A percentile compares a stretch with the other conserved stretches of the same genome.
phyloP scores from a whole-genome alignment of 345 rosid species.

The Citrus sp. region DNA sequence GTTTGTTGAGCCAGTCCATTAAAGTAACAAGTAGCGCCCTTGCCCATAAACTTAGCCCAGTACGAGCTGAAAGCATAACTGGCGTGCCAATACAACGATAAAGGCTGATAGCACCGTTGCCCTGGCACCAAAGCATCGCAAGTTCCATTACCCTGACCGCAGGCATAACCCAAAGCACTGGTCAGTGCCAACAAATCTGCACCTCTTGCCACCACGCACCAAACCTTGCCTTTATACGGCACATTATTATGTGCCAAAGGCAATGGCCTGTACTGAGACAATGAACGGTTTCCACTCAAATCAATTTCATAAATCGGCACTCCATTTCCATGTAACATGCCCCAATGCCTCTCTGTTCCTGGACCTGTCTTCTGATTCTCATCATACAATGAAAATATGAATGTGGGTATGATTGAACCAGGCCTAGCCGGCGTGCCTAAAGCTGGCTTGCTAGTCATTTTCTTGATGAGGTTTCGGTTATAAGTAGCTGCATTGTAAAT shows the following conservation, averaged over 20 bases:
- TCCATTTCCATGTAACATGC: conserved; percentile 49
- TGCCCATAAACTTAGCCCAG: conserved; percentile 56
- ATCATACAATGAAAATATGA: conserved; percentile 60
- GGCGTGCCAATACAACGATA: conserved; percentile 50
- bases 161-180: conserved; percentile 39
- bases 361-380: conserved; percentile 69
- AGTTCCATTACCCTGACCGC: conserved; percentile 43
- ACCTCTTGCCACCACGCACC: conserved; percentile 60
- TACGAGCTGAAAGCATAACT: conserved; percentile 79
- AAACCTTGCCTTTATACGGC: conserved; percentile 53
- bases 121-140: conserved; percentile 59
- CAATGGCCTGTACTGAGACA: conserved; percentile 30
- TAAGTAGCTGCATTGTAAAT: conserved; percentile 67
- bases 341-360: conserved; percentile 83
- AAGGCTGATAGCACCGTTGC: conserved; percentile 53
- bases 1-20: conserved; percentile 68
- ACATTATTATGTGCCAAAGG: conserved; percentile 43
- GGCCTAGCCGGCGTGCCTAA: conserved; percentile 78
- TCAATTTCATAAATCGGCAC: conserved; percentile 48
- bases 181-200: conserved; percentile 35
- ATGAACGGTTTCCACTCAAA: conserved; percentile 37
- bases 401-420: conserved; percentile 49
- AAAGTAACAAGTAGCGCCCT: conserved; percentile 64
- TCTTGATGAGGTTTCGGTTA: conserved; percentile 61
- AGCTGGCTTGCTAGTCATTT: conserved; percentile 40